Percentiles rank a stretch among this genome's conserved stretches.
Conservation (phyloP, 345 rosid genomes). For the Corchorus olitorius region DNA sequence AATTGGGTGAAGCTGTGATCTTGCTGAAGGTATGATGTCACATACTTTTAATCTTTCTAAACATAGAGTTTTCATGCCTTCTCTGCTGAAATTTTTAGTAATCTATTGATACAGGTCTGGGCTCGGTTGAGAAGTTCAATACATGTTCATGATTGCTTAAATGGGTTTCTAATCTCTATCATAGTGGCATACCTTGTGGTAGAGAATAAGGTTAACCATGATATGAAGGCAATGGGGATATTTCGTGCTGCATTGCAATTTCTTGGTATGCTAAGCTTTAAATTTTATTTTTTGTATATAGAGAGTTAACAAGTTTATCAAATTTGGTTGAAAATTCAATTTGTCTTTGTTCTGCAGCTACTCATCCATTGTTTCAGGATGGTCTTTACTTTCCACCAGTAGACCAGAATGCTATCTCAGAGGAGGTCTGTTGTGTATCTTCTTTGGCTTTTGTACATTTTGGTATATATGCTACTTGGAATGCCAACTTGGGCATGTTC, state of each 20-base stretch:
- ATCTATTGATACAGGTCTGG: slow-evolving; percentile 65
- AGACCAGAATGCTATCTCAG: slow-evolving; percentile 45
- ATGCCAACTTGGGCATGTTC: neutral
- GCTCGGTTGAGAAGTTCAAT: slow-evolving; percentile 83
- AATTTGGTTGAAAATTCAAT: neutral
- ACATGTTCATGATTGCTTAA: slow-evolving; percentile 72
- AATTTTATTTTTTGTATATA: too few species aligned
- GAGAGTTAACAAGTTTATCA: neutral
- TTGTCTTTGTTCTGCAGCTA: slow-evolving; percentile 49
- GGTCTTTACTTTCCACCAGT: slow-evolving; percentile 70
- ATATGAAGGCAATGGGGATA: slow-evolving; percentile 75
- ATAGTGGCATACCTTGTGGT: slow-evolving; percentile 71
- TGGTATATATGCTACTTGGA: neutral
- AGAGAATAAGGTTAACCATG: slow-evolving; percentile 53
- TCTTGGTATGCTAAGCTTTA: slow-evolving; percentile 57
- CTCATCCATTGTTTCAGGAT: slow-evolving; percentile 67
- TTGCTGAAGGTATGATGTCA: slow-evolving; percentile 62
- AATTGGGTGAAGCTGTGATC: slow-evolving; percentile 67
- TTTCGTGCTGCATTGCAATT: slow-evolving; percentile 69
- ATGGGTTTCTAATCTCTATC: slow-evolving; percentile 75
- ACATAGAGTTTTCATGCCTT: slow-evolving; percentile 13
- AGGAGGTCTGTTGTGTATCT: slow-evolving; percentile 59
- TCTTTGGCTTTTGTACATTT: slow-evolving; percentile 6
- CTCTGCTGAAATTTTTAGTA: neutral
- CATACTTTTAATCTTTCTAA: slow-evolving; percentile 7